Base-by-base conservation (phyloP, 768 basidiomycete species). In the Suillus ampliporus region DNA sequence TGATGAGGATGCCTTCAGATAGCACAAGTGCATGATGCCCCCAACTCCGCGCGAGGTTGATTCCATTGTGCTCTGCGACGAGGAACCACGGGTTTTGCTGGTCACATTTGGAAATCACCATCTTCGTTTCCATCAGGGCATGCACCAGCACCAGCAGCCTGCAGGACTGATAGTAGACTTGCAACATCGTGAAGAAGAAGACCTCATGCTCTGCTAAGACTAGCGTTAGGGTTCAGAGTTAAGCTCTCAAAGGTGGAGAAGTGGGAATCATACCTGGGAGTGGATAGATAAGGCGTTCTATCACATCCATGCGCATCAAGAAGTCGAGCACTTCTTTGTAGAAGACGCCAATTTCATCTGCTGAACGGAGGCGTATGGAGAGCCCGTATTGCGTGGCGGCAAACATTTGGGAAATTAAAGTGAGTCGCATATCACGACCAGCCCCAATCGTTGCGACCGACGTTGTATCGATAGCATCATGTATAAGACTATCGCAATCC, bases 191-290 rank as follows among this genome's bases (percentile, higher is more conserved):
- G 58, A 78, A 78, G 63, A 83, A 75, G 62, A 82, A 81, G 37
- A 64, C 66, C 63, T 84, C 83, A 57, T 78, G 65, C 61, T 77
- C 76, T 64, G 78, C 73, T 52, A 80, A 69, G 60, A 83, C 83
- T 84, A 60, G 23, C 37, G 64, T 69, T 43, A 69, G 71, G 63
- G 70, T 69, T 61, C 66, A 70, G 67, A 64, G 64, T 58, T 40
- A 62, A 56, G 48, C 65, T 56, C 47, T 54, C 57, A 23, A 63
- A 56, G 26, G 34, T 13, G 38, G 17, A 40, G 38, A 38, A 56
- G 17, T 9, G 10, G 23, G 60, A 28, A 56, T 65, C 72, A 23
- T 69, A 82, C 81, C 69, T 65, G 78, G 67, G 19, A 81, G 65
- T 15, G 81, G 81, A 13, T 57, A 68, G 19, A 82, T 72, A 21